These are phyloP conservation scores for Arthrobotrys musiformis DNA, from an alignment of 2,329 filamentous ascomycete genomes.

Conservation along the genomic window DNA sequence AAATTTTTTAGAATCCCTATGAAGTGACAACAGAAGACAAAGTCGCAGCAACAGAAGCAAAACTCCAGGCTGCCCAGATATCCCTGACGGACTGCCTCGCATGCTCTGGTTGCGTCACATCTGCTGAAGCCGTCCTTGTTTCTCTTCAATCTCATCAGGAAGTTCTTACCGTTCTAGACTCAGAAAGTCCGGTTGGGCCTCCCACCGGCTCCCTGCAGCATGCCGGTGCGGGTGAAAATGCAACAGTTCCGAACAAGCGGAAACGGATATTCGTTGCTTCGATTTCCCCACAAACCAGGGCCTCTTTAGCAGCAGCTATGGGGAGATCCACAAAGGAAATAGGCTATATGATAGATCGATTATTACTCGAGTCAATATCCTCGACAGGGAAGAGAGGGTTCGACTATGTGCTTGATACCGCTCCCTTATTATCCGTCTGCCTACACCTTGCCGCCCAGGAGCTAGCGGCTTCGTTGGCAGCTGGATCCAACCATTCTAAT, in stretches of 20 bases:
- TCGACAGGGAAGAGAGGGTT: constrained; percentile 81
- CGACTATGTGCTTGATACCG: constrained; percentile 90
- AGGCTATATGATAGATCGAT: constrained; percentile 81
- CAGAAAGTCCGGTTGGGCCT: constrained; percentile 1
- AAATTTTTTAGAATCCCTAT: constrained; percentile 69
- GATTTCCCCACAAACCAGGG: constrained; percentile 88
- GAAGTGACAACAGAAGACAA: constrained; percentile 96
- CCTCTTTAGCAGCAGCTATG: constrained; percentile 86
- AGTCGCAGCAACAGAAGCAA: constrained; percentile 65
- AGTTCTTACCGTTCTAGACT: constrained; percentile 77
- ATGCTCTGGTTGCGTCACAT: constrained; percentile 97
- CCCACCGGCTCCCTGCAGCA: constrained; percentile 65
- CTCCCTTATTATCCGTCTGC: constrained; percentile 80
- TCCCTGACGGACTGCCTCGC: constrained; percentile 97
- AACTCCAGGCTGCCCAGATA: constrained; percentile 82
- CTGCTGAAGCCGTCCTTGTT: constrained; percentile 95
- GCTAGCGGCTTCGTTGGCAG: constrained; percentile 66
- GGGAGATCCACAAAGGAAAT: constrained; percentile 78
- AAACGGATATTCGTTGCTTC: constrained; percentile 83
- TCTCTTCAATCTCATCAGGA: constrained; percentile 93
- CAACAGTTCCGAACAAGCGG: constrained; percentile 22
- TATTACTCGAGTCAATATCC: constrained; percentile 73
- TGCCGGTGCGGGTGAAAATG: constrained; percentile 64
- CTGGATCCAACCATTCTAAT: constrained; percentile 60
- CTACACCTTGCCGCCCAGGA: constrained; percentile 83